Conservation (phyloP, 148 eudicot genomes). For the Rhododendron ovatum region DNA sequence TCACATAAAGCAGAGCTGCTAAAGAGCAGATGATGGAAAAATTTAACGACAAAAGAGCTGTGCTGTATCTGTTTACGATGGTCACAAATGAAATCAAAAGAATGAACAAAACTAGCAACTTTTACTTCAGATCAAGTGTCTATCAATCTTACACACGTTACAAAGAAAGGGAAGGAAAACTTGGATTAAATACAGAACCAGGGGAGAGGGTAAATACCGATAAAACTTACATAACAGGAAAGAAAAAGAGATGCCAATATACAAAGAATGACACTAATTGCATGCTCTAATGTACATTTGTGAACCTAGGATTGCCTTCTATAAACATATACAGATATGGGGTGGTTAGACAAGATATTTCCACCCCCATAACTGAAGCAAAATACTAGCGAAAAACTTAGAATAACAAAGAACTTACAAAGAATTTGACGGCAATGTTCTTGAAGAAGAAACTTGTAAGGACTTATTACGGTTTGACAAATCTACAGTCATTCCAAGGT, state of each 20-base stretch:
- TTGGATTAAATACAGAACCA: background rate
- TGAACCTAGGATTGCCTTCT: constrained; percentile 28
- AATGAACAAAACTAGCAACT: background rate
- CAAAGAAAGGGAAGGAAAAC: background rate
- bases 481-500: constrained; percentile 32
- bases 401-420: constrained; percentile 17
- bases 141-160: background rate
- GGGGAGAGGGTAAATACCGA: background rate
- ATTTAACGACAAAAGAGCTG: background rate
- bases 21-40: background rate
- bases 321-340: constrained; percentile 31
- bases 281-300: constrained; percentile 27
- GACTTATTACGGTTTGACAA: constrained; percentile 20
- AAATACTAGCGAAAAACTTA: background rate
- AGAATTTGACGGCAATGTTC: constrained; percentile 13
- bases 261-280: constrained; percentile 17
- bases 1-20: background rate
- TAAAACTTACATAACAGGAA: background rate
- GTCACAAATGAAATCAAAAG: background rate
- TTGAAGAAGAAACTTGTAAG: constrained; percentile 26
- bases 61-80: background rate
- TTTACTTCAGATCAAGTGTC: background rate
- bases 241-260: constrained; percentile 9
- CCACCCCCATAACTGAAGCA: constrained; percentile 22
- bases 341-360: constrained; percentile 18